Percentiles rank a stretch among this genome's conserved stretches.
Conservation (phyloP, 2,329 filamentous ascomycete species). For the Podosphaera fusca region DNA sequence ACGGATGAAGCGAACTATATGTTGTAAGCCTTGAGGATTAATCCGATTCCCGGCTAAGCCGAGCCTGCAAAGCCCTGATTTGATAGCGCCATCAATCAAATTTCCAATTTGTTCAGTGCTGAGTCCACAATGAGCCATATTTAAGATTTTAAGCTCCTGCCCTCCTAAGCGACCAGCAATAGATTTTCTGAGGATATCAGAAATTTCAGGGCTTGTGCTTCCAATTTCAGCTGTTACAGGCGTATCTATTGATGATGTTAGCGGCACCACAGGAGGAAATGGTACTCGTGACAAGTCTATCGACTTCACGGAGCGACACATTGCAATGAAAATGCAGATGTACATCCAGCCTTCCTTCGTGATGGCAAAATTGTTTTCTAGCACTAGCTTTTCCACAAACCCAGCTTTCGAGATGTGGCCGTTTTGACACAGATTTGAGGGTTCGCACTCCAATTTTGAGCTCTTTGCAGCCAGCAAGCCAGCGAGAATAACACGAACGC, state of each 20-base stretch:
- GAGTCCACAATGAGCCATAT: conserved; percentile 58
- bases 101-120: conserved; percentile 46
- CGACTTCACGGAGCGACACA: conserved; percentile 66
- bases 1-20: conserved; percentile 54
- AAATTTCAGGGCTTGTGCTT: conserved; percentile 18
- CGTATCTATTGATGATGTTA: conserved; percentile 6
- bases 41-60: conserved; percentile 68
- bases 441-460: conserved; percentile 23
- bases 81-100: conserved; percentile 62
- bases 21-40: conserved; percentile 46
- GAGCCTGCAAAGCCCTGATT: conserved; percentile 54
- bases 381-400: conserved; percentile 61
- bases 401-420: conserved; percentile 25
- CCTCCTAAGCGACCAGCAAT: conserved; percentile 58
- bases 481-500: conserved; percentile 64
- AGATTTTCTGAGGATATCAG: conserved; percentile 47
- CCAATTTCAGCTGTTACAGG: conserved; percentile 1
- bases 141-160: conserved; percentile 55
- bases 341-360: conserved; percentile 77
- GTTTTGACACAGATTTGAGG: conserved; percentile 7
- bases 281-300: conserved; percentile 70
- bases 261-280: conserved; percentile 31
- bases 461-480: conserved; percentile 62
- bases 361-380: conserved; percentile 77
- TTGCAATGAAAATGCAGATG: conserved; percentile 69